A percentile compares a stretch with the other conserved stretches of the same genome.
Conservation (phyloP, 176 grass and related monocot species). For the Avena atlantica region DNA sequence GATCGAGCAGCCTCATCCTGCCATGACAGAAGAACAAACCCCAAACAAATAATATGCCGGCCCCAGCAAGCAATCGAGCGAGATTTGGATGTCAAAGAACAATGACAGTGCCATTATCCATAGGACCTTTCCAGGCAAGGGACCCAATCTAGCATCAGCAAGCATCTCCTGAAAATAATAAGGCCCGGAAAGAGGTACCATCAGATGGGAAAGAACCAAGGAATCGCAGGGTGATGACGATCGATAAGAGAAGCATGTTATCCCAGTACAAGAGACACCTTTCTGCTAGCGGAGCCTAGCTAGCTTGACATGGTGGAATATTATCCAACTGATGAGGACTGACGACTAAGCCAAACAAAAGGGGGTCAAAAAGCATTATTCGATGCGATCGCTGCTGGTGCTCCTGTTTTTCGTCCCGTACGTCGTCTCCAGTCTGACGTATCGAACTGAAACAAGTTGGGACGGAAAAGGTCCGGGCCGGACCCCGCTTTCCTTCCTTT, state of each 20-base stretch:
- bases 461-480: background rate
- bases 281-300: background rate
- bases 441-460: background rate
- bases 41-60: background rate
- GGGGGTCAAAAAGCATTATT: slow-evolving; percentile 9
- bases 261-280: background rate
- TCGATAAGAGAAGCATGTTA: slow-evolving; percentile 5
- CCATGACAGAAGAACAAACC: background rate
- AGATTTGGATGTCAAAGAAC: background rate
- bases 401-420: background rate
- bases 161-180: background rate
- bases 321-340: slow-evolving; percentile 1
- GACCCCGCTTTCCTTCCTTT: background rate
- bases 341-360: background rate
- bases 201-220: slow-evolving; percentile 53
- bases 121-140: slow-evolving; percentile 29
- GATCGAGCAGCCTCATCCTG: background rate
- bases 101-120: background rate
- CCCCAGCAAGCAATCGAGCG: background rate
- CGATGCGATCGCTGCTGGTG: background rate
- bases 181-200: background rate
- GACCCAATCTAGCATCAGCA: slow-evolving; percentile 8
- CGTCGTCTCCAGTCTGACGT: background rate
- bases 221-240: background rate
- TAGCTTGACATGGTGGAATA: slow-evolving; percentile 16